Conservation (phyloP, 1,284 basidiomycete genomes). For the Singerocomus inundabilis region DNA sequence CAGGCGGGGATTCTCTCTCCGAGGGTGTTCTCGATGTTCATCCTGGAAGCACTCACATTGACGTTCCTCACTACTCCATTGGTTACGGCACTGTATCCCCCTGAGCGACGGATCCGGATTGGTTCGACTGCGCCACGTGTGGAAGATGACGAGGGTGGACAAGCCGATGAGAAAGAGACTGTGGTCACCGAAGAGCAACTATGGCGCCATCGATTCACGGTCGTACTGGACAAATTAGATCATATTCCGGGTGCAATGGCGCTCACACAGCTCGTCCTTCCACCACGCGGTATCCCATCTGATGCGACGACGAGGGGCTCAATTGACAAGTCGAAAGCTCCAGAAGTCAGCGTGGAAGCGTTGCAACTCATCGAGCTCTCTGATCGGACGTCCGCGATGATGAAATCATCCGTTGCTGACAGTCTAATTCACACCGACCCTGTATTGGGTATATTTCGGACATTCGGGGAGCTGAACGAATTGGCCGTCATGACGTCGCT, state of each 20-base stretch:
- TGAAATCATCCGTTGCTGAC: constrained; percentile 81
- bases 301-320: constrained; percentile 1
- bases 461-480: constrained; percentile 78
- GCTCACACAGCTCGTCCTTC: constrained; percentile 57
- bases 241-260: constrained; percentile 79
- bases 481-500: constrained; percentile 68
- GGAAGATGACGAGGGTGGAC: constrained; percentile 8
- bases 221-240: constrained; percentile 88
- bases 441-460: constrained; percentile 78
- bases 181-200: constrained; percentile 16
- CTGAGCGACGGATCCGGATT: constrained; percentile 44
- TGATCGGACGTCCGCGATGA: constrained; percentile 86
- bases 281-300: background rate
- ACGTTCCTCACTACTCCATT: constrained; percentile 89
- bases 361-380: constrained; percentile 88
- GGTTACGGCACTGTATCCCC: constrained; percentile 76
- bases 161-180: constrained; percentile 16
- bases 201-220: constrained; percentile 54
- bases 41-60: constrained; percentile 83
- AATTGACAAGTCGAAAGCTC: constrained; percentile 7
- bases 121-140: background rate
- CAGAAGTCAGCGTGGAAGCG: constrained; percentile 50
- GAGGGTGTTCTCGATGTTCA: constrained; percentile 85
- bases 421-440: constrained; percentile 76
- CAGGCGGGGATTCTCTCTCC: constrained; percentile 78